These are phyloP conservation scores for Hypoxylon fragiforme DNA, from an alignment of 495 filamentous ascomycete genomes.

Conservation along the genomic window DNA sequence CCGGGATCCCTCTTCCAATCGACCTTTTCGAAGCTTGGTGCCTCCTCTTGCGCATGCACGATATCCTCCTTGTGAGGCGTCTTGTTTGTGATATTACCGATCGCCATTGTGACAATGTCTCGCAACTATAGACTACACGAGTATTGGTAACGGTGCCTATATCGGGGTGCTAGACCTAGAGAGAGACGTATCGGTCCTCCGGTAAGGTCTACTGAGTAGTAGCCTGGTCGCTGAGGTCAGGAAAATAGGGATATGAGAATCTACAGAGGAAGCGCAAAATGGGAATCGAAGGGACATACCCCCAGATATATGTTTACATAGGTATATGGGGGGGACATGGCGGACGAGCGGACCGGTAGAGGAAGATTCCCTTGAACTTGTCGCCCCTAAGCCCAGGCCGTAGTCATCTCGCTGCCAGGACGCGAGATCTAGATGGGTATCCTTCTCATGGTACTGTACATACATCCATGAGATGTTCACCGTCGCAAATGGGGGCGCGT, in stretches of 20 bases:
- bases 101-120: slow-evolving; percentile 27
- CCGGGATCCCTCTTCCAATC: slow-evolving; percentile 63
- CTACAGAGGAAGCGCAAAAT: slow-evolving; percentile 6
- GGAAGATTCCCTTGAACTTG: slow-evolving; percentile 25
- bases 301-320: slow-evolving; percentile 12
- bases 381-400: slow-evolving; percentile 23
- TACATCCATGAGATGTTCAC: slow-evolving; percentile 27
- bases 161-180: slow-evolving; percentile 2
- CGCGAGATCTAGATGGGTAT: slow-evolving; percentile 30
- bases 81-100: slow-evolving; percentile 39
- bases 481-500: too few relatives aligned
- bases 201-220: slow-evolving; percentile 5
- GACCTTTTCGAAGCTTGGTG: slow-evolving; percentile 61
- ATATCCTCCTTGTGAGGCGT: slow-evolving; percentile 41
- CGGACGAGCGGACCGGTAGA: slow-evolving; percentile 41
- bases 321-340: slow-evolving; percentile 28
- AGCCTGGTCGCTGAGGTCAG: slow-evolving; percentile 18
- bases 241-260: slow-evolving; percentile 16
- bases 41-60: slow-evolving; percentile 51
- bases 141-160: slow-evolving; percentile 5
- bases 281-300: slow-evolving; percentile 14
- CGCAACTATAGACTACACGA: background rate
- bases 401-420: slow-evolving; percentile 24
- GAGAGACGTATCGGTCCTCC: slow-evolving; percentile 9
- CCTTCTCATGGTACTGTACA: slow-evolving; percentile 26